Base-by-base conservation (phyloP, 2,329 filamentous ascomycete species). In the Zopfia rhizophila region DNA sequence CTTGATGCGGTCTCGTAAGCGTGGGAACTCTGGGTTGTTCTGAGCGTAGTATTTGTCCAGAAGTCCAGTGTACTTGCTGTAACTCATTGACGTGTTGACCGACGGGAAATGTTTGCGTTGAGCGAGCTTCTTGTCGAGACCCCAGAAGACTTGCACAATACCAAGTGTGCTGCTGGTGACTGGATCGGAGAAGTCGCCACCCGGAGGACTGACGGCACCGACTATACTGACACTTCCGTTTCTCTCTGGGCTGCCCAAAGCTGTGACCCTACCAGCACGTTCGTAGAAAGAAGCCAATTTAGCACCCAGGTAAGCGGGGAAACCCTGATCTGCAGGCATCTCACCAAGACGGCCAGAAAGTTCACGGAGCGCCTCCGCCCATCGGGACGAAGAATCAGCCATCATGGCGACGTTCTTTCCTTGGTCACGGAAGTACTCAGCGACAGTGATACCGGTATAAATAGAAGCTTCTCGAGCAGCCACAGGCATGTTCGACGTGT, bases 121-220 rank as follows among this genome's bases (percentile, higher is more conserved):
- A 16, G 94, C 94, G 50, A 99, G 87, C 82, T 97, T 97, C 88
- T 99, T 97, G 82, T 99, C 94, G 38, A 97, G 84, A 82, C 94
- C 94, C 94, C 94, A 99, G 81, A 99, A 99, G 61, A 99, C 94
- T 74, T 99, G 94, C 66, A 99, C 94, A 69, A 99, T 99, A 84
- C 89, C 85, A 35, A 99, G 86, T 14, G 94, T 99, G 58, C 90
- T 89, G 50, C 85, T 90, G 11, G 94, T 99, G 68, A 99, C 94
- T 14, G 94, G 94, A 77, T 99, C 94, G 32, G 94, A 97, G 82
- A 97, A 99, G 80, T 99, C 94, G 84, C 94, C 94, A 79, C 93
- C 94, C 10, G 94, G 94, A 39, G 94, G 94, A 62, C 91, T 96
- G 75, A 99, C 94, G 50, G 94, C 94, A 68, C 92, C 94, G 65